Evolutionary conservation across 768 basidiomycete species (phyloP).

Genomic region (Serendipita sp.): DNA sequence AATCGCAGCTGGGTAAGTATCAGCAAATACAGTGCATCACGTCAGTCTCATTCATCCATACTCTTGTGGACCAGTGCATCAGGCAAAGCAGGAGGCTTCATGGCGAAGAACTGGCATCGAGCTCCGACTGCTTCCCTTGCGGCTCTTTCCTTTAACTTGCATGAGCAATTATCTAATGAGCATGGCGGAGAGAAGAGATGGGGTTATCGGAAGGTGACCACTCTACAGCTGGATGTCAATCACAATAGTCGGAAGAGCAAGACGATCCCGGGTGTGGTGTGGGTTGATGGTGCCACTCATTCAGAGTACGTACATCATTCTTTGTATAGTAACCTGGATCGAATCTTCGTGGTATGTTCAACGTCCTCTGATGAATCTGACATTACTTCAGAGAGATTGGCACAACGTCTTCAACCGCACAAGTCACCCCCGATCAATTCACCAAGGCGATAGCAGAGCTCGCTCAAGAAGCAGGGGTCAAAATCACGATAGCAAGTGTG

Average conservation of each 20-base stretch:
- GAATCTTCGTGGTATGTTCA: too few relatives aligned
- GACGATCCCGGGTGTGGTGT: constrained; percentile 20
- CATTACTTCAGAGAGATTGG: constrained; percentile 4
- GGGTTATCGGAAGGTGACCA: constrained; percentile 44
- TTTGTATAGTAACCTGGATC: constrained; percentile 28
- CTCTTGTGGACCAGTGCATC: constrained; percentile 62
- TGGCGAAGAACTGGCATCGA: constrained; percentile 67
- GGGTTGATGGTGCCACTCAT: constrained; percentile 25
- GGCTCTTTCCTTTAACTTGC: constrained; percentile 55
- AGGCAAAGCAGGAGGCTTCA: constrained; percentile 71
- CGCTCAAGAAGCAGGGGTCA: constrained; percentile 38
- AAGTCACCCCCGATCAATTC: constrained; percentile 63
- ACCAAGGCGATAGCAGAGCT: constrained; percentile 56
- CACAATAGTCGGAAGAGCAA: constrained; percentile 14
- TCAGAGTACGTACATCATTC: constrained; percentile 45
- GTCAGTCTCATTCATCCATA: background rate
- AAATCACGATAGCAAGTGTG: constrained; percentile 26
- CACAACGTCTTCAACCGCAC: constrained; percentile 32
- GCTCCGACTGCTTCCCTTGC: constrained; percentile 46
- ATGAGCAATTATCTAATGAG: constrained; percentile 51
- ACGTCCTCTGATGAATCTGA: constrained; percentile 19
- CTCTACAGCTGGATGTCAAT: constrained; percentile 13
- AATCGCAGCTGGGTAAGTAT: constrained; percentile 12
- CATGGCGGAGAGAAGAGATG: constrained; percentile 56
- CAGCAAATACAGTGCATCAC: background rate